Evolutionary conservation across 768 basidiomycete genomes (phyloP).

Genomic region (Mrakia blollopis): DNA sequence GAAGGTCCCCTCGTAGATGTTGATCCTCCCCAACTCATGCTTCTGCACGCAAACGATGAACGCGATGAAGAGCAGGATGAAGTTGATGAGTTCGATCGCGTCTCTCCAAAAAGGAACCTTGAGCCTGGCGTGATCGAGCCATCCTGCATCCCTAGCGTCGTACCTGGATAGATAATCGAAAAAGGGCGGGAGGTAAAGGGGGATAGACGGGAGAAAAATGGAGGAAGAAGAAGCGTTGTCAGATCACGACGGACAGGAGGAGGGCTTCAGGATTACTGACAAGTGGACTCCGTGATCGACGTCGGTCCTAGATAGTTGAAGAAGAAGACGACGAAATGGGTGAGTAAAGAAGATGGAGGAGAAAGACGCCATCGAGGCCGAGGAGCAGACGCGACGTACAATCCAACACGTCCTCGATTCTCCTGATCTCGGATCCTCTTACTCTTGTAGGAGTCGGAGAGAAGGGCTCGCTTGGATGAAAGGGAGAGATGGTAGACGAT

Average conservation of each 20-base stretch:
- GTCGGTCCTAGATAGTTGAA: background rate
- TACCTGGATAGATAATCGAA: conserved; percentile 31
- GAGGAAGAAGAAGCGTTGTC: no score
- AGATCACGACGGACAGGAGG: no score
- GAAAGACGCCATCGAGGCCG: no score
- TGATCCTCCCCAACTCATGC: conserved; percentile 53
- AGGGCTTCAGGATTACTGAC: no score
- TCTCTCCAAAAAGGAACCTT: conserved; percentile 25
- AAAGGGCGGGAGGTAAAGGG: no score
- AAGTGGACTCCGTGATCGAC: conserved; percentile 6
- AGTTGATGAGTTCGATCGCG: conserved; percentile 26
- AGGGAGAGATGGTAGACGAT: conserved; percentile 47
- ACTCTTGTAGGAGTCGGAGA: conserved; percentile 78
- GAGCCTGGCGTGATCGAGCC: conserved; percentile 52
- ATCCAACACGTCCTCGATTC: background rate
- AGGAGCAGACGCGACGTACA: background rate
- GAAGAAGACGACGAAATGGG: no score
- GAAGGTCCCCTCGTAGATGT: conserved; percentile 65
- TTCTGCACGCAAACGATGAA: conserved; percentile 47
- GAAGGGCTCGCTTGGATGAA: conserved; percentile 55
- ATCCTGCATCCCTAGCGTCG: conserved; percentile 43
- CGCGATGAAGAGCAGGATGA: background rate
- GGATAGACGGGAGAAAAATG: no score
- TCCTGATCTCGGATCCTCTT: conserved; percentile 12
- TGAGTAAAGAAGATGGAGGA: background rate